Percentiles rank a stretch among this genome's conserved stretches.
Conservation (phyloP, 371 early-diverging fungal species). For the Circinella minor region DNA sequence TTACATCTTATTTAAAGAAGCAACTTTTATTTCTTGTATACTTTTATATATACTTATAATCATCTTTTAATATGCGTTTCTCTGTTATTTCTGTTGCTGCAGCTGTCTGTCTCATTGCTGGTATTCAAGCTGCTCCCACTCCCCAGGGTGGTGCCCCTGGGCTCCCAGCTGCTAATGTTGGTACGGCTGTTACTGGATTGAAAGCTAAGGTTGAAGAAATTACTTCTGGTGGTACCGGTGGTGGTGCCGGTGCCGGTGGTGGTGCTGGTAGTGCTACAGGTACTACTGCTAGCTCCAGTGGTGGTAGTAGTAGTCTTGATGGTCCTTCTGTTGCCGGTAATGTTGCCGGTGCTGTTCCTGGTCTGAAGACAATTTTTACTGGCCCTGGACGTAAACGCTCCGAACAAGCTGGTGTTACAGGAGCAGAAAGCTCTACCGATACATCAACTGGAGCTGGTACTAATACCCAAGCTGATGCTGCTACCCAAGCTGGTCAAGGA, state of each 20-base stretch:
- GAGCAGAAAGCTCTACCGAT: background rate
- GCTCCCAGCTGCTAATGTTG: background rate
- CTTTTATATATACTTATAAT: too few species aligned
- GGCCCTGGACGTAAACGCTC: background rate
- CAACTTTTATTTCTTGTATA: too few species aligned
- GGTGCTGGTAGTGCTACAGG: background rate
- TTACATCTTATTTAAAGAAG: too few species aligned
- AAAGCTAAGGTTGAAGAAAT: too few species aligned
- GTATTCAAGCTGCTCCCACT: slow-evolving; percentile 18
- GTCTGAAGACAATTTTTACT: background rate
- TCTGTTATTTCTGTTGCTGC: slow-evolving; percentile 16
- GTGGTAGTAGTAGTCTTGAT: background rate
- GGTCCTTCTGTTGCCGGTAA: background rate
- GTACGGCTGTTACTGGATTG: background rate
- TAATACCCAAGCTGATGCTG: background rate
- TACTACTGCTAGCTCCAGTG: background rate
- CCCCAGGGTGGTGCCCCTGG: background rate
- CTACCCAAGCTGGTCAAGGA: background rate
- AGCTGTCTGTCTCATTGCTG: slow-evolving; percentile 15
- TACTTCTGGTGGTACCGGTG: too few species aligned
- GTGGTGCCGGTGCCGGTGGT: background rate
- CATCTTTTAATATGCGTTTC: slow-evolving; percentile 16
- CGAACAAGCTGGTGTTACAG: background rate
- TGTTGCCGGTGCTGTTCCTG: background rate
- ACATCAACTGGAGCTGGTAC: background rate